phyloP scores from a whole-genome alignment of 306 rosid genomes.

The Dalbergia oliveri region DNA sequence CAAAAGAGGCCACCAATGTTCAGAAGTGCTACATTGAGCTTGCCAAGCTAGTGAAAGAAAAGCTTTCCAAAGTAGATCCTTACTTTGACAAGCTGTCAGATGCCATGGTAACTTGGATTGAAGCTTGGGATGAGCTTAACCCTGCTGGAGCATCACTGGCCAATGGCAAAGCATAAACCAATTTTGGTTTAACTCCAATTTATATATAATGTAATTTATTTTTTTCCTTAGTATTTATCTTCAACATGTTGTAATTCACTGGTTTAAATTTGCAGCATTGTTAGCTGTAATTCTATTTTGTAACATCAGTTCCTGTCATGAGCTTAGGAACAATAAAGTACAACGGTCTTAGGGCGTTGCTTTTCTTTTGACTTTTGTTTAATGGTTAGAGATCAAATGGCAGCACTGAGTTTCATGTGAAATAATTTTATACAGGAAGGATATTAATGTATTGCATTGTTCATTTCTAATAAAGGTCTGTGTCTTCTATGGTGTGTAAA shows the following conservation, averaged over 20 bases:
- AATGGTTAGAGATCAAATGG: conserved; percentile 33
- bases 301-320: conserved; percentile 37
- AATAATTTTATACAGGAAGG: conserved; percentile 36
- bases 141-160: conserved; percentile 48
- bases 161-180: conserved; percentile 50
- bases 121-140: conserved; percentile 86
- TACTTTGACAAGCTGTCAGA: conserved; percentile 79
- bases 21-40: conserved; percentile 90
- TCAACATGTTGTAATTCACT: conserved; percentile 20
- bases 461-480: no score
- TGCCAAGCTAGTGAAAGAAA: conserved; percentile 85
- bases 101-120: conserved; percentile 81
- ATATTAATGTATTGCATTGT: conserved; percentile 27
- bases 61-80: conserved; percentile 80
- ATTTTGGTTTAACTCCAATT: conserved; percentile 32
- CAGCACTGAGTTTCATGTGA: conserved; percentile 25
- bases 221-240: conserved; percentile 19
- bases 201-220: conserved; percentile 30
- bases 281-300: conserved; percentile 45
- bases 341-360: conserved; percentile 36
- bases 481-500: no score
- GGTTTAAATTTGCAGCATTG: conserved; percentile 50
- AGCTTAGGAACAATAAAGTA: conserved; percentile 52
- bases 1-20: conserved; percentile 86
- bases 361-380: conserved; percentile 35